A percentile compares a stretch with the other conserved stretches of the same genome.
Evolutionary conservation across 306 rosid species (phyloP).

Genomic region (Psophocarpus tetragonolobus): DNA sequence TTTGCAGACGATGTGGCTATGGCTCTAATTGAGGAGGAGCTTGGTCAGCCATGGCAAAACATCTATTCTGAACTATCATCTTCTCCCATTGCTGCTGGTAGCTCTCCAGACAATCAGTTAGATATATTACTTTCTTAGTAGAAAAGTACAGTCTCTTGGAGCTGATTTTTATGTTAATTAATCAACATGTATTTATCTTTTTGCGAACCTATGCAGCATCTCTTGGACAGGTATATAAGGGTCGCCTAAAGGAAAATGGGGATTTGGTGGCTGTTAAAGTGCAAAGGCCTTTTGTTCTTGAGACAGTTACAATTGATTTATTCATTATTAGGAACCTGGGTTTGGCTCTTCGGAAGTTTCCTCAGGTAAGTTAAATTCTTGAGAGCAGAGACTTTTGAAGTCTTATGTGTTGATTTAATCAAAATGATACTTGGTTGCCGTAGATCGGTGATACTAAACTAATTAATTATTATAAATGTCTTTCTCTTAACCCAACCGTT

Average conservation of each 20-base stretch:
- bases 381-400: conserved; percentile 26
- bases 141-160: conserved; percentile 36
- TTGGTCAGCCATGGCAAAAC: conserved; percentile 95
- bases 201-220: conserved; percentile 72
- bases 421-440: background rate
- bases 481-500: conserved; percentile 16
- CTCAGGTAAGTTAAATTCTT: conserved; percentile 67
- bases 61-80: conserved; percentile 86
- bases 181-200: conserved; percentile 30
- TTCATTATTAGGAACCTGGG: conserved; percentile 87
- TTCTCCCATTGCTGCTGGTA: conserved; percentile 99
- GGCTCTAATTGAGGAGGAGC: conserved; percentile 96
- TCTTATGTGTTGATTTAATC: conserved; percentile 10
- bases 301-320: conserved; percentile 91
- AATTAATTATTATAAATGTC: conserved; percentile 26
- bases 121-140: conserved; percentile 33
- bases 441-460: conserved; percentile 25
- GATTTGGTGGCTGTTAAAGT: conserved; percentile 98
- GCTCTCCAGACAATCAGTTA: conserved; percentile 43
- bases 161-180: conserved; percentile 33
- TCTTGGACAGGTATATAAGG: conserved; percentile 98
- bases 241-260: conserved; percentile 89
- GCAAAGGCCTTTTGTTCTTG: conserved; percentile 97
- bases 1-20: conserved; percentile 97
- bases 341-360: conserved; percentile 84